These are phyloP conservation scores for Linnemannia exigua DNA, from an alignment of 192 early-diverging fungal species.

Conservation along the genomic window DNA sequence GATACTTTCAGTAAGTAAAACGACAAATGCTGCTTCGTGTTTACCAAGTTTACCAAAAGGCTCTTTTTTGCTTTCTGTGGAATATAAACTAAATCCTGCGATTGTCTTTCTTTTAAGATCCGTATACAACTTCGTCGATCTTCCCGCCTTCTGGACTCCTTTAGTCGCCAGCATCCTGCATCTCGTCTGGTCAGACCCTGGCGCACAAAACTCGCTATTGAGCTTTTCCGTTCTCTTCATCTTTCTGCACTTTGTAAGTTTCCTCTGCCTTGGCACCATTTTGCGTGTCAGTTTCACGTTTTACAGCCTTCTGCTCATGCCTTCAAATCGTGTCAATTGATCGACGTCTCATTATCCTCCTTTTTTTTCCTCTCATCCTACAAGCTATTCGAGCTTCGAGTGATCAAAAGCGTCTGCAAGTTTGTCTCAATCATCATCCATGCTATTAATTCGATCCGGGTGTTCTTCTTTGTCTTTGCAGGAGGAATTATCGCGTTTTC, in stretches of 20 bases:
- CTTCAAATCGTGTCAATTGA: no score
- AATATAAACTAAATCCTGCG: neutral
- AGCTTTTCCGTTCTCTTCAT: slow-evolving; percentile 6
- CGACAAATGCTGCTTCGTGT: neutral
- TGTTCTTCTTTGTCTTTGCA: slow-evolving; percentile 27
- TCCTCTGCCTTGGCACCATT: neutral
- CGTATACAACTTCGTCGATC: slow-evolving; percentile 4
- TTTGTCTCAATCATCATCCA: slow-evolving; percentile 14
- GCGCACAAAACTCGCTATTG: neutral
- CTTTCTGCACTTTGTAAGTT: slow-evolving; percentile 10
- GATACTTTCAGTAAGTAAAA: neutral
- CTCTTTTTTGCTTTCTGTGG: neutral
- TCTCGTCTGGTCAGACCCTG: neutral
- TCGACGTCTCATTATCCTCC: no score
- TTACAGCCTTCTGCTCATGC: no score
- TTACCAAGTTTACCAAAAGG: neutral
- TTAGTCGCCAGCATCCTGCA: neutral
- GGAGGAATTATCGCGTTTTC: slow-evolving; percentile 6
- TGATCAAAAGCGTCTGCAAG: slow-evolving; percentile 17
- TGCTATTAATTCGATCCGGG: neutral
- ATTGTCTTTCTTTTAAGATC: neutral
- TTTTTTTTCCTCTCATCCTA: neutral
- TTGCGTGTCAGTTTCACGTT: no score
- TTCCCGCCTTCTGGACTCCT: neutral
- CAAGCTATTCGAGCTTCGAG: slow-evolving; percentile 19